These are phyloP conservation scores for Beauveria varroae DNA, from an alignment of 2,329 filamentous ascomycete species.

Conservation along the genomic window DNA sequence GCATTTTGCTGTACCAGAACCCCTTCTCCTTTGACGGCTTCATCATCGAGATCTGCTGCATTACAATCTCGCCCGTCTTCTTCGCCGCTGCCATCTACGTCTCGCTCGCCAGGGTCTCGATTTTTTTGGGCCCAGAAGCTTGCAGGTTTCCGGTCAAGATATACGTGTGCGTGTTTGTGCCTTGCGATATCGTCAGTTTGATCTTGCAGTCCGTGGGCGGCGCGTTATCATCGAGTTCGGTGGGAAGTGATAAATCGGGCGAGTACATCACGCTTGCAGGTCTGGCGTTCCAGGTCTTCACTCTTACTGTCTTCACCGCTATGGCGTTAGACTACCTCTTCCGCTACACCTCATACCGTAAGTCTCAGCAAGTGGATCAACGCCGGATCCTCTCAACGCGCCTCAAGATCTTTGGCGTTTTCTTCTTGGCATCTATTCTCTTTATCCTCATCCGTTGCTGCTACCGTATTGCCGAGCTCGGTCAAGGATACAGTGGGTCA, in stretches of 20 bases:
- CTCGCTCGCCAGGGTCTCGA: conserved; percentile 15
- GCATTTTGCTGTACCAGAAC: conserved; percentile 46
- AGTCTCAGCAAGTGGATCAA: no score
- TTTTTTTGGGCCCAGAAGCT: conserved; percentile 19
- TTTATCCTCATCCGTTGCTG: no score
- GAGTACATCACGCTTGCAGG: conserved; percentile 42
- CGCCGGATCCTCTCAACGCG: no score
- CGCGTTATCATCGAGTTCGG: conserved; percentile 27
- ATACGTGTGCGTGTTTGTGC: conserved; percentile 30
- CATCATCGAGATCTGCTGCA: conserved; percentile 55
- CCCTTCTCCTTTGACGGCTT: conserved; percentile 52
- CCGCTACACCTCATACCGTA: conserved; percentile 18
- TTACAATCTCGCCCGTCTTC: conserved; percentile 33
- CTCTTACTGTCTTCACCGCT: conserved; percentile 35
- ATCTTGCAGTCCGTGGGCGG: conserved; percentile 45
- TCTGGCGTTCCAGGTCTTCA: conserved; percentile 41
- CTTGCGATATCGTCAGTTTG: conserved; percentile 43
- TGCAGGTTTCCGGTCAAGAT: conserved; percentile 21
- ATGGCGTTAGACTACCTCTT: conserved; percentile 34
- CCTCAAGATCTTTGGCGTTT: no score
- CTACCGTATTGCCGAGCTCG: no score
- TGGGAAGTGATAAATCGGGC: conserved; percentile 32
- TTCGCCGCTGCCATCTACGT: conserved; percentile 30
- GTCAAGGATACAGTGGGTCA: no score
- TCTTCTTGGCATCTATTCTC: no score